Percentiles rank a stretch among this genome's conserved stretches.
Evolutionary conservation across 345 rosid species (phyloP).

Genomic region (Rubroshorea leprosula): DNA sequence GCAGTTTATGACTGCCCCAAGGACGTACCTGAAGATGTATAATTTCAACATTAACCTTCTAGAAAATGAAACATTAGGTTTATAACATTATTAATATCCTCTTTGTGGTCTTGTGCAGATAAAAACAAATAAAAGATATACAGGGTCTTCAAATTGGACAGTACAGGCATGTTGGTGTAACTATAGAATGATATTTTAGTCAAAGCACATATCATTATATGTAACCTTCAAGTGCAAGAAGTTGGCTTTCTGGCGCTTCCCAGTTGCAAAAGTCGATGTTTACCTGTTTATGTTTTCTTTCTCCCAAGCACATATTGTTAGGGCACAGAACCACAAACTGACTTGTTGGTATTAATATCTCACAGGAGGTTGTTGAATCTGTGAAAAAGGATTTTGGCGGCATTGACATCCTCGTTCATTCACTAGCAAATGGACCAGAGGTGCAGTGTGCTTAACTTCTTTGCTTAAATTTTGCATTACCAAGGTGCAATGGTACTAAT

Average conservation of each 20-base stretch:
- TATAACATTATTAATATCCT: not conserved
- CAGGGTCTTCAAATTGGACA: constrained; percentile 61
- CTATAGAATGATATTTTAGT: not conserved
- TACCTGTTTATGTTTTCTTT: too few relatives aligned
- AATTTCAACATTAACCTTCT: not conserved
- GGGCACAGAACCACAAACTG: not conserved
- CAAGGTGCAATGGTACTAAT: constrained; percentile 3
- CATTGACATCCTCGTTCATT: constrained; percentile 63
- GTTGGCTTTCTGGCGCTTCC: too few relatives aligned
- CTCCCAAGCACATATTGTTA: not conserved
- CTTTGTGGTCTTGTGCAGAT: constrained; percentile 29
- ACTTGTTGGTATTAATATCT: constrained; percentile 4
- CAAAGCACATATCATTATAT: not conserved
- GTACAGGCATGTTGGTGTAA: constrained; percentile 32
- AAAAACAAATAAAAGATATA: constrained; percentile 50
- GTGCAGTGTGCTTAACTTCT: constrained; percentile 17
- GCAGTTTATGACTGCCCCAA: constrained; percentile 54
- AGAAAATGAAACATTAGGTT: not conserved
- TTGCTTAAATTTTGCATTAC: not conserved
- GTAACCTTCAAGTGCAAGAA: not conserved
- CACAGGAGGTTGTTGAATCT: constrained; percentile 50
- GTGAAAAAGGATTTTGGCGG: constrained; percentile 66
- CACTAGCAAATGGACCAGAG: constrained; percentile 76
- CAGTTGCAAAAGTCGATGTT: too few relatives aligned
- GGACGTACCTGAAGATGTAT: constrained; percentile 63